Percentiles rank a stretch among this genome's conserved stretches.
These are phyloP conservation scores for Didymosphaeria variabile DNA, from an alignment of 2,329 filamentous ascomycete species.

Conservation along the genomic window DNA sequence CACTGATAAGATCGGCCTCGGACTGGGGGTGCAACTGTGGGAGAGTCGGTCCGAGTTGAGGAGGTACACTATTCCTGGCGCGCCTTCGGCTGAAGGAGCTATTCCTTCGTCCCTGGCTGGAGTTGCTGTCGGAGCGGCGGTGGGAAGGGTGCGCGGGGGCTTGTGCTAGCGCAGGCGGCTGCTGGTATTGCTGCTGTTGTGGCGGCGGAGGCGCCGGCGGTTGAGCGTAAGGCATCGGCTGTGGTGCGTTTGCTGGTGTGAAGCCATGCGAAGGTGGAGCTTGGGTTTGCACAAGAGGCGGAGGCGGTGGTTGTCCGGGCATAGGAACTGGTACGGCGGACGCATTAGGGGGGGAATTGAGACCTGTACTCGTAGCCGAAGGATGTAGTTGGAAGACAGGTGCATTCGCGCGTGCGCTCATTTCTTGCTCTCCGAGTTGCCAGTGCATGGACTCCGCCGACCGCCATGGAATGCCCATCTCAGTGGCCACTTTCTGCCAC, in stretches of 20 bases:
- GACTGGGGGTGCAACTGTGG: constrained; percentile 45
- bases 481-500: constrained; percentile 95
- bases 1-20: constrained; percentile 45
- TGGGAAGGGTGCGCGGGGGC: constrained; percentile 43
- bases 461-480: constrained; percentile 94
- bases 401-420: constrained; percentile 90
- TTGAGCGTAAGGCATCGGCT: constrained; percentile 35
- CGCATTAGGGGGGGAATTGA: constrained; percentile 41
- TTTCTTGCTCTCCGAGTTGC: constrained; percentile 92
- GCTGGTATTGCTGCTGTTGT: constrained; percentile 33
- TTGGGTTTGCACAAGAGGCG: constrained; percentile 3
- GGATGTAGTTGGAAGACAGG: constrained; percentile 74
- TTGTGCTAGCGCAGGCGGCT: constrained; percentile 31
- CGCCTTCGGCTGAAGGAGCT: constrained; percentile 47
- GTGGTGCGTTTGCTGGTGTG: constrained; percentile 51
- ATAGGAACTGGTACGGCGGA: constrained; percentile 34
- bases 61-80: constrained; percentile 47
- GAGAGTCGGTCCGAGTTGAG: constrained; percentile 44
- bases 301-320: constrained; percentile 17
- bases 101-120: constrained; percentile 43
- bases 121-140: constrained; percentile 44
- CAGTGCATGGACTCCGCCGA: constrained; percentile 98
- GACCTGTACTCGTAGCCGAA: constrained; percentile 48
- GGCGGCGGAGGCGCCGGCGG: constrained; percentile 26
- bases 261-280: constrained; percentile 40